Percentiles rank a stretch among this genome's conserved stretches.
Evolutionary conservation across 176 grass and related monocot genomes (phyloP).

Genomic region (Stipa capillata): DNA sequence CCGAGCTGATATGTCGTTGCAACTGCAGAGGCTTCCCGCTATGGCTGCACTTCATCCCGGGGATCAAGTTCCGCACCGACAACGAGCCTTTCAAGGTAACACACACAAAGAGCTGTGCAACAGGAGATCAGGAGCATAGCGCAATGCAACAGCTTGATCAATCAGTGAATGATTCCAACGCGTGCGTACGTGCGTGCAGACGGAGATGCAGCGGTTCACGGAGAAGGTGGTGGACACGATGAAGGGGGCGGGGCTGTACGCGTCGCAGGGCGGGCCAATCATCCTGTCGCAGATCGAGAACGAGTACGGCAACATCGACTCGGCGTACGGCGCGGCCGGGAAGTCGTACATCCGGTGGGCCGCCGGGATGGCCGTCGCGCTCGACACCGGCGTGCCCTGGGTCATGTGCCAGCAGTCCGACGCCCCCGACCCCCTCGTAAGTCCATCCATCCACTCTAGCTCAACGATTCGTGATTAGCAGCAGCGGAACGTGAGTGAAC

Average conservation of each 20-base stretch:
- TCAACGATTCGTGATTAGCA: no score
- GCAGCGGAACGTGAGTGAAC: background rate
- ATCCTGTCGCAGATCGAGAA: constrained; percentile 99
- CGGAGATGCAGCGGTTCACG: constrained; percentile 95
- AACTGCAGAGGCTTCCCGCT: constrained; percentile 82
- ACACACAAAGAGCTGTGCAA: background rate
- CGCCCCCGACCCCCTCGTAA: constrained; percentile 78
- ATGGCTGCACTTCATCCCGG: constrained; percentile 97
- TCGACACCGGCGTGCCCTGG: constrained; percentile 95
- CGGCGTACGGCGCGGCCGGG: constrained; percentile 41
- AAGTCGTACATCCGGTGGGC: constrained; percentile 83
- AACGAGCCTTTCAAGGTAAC: constrained; percentile 84
- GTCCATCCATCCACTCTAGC: no score
- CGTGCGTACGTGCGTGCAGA: background rate
- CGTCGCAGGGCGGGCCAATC: constrained; percentile 90
- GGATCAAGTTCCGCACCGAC: constrained; percentile 93
- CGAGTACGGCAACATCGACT: constrained; percentile 91
- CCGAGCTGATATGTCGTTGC: background rate
- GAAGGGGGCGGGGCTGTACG: constrained; percentile 89
- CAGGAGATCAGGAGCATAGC: background rate
- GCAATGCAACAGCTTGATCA: background rate
- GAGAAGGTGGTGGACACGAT: constrained; percentile 85
- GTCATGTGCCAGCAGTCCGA: constrained; percentile 96
- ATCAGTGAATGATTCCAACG: background rate
- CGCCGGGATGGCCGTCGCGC: constrained; percentile 88